These are phyloP conservation scores for Linnemannia hyalina DNA, from an alignment of 192 early-diverging fungal genomes.

Conservation along the genomic window DNA sequence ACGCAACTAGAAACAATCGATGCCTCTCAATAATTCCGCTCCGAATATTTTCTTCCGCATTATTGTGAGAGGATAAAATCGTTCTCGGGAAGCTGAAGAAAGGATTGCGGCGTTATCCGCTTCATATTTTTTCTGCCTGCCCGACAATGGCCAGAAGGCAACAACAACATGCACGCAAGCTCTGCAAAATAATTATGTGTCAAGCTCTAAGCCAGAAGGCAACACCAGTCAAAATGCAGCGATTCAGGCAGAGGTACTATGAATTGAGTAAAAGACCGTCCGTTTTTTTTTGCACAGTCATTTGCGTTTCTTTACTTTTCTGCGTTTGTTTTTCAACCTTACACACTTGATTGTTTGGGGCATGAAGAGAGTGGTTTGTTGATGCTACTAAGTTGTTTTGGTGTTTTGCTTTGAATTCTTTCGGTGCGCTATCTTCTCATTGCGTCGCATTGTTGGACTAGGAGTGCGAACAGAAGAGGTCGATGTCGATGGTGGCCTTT, in stretches of 20 bases:
- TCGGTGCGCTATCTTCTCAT: background rate
- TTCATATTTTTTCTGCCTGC: background rate
- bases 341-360: background rate
- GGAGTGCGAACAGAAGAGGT: background rate
- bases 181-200: background rate
- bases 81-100: background rate
- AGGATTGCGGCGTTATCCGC: background rate
- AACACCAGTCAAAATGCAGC: background rate
- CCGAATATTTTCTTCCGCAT: conserved; percentile 2
- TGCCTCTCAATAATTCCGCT: background rate
- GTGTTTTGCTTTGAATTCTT: background rate
- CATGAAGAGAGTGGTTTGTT: background rate
- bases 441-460: background rate
- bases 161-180: background rate
- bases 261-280: background rate
- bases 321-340: background rate
- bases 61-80: background rate
- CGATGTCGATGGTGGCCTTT: background rate
- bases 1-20: background rate
- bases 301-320: background rate
- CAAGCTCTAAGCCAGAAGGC: background rate
- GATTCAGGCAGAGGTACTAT: background rate
- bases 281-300: background rate
- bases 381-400: background rate
- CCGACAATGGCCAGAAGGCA: background rate